Evolutionary conservation across 306 rosid genomes (phyloP).

Genomic region (Cucurbita moschata): DNA sequence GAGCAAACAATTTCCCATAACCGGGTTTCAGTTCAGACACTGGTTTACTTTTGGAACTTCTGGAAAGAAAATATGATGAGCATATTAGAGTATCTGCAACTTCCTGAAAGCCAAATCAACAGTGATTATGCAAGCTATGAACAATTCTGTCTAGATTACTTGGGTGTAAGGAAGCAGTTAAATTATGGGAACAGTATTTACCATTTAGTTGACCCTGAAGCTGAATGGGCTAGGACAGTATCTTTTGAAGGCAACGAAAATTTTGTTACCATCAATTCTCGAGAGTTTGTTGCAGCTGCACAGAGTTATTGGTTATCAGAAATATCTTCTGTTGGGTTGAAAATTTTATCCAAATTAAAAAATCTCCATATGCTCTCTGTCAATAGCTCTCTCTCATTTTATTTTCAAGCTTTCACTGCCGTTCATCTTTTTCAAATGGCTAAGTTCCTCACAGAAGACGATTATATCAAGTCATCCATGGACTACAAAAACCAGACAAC

Average conservation of each 20-base stretch:
- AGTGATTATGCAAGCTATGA: conserved; percentile 17
- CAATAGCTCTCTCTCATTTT: conserved; percentile 6
- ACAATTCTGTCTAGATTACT: conserved; percentile 35
- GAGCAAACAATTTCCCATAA: conserved; percentile 17
- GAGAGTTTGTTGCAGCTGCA: conserved; percentile 28
- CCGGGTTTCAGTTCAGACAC: conserved; percentile 33
- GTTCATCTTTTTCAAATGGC: conserved; percentile 28
- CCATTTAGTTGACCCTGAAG: conserved; percentile 37
- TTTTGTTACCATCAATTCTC: conserved; percentile 20
- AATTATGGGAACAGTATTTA: conserved; percentile 13
- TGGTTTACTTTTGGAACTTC: conserved; percentile 48
- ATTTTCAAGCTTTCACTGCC: conserved; percentile 24
- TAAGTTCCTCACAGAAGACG: conserved; percentile 24
- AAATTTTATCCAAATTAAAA: conserved; percentile 30
- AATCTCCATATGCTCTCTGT: conserved; percentile 18
- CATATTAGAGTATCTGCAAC: conserved; percentile 24
- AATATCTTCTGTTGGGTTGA: conserved; percentile 32
- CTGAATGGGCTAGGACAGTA: conserved; percentile 36
- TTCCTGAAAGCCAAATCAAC: conserved; percentile 18
- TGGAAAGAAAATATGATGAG: conserved; percentile 41
- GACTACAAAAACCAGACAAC: background rate
- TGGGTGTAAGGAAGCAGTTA: conserved; percentile 34
- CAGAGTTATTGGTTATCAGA: conserved; percentile 41
- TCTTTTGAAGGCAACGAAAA: conserved; percentile 16
- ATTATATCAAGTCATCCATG: conserved; percentile 14